phyloP scores from a whole-genome alignment of 1,139 yeast genomes.

The Kodamaea sp. region DNA sequence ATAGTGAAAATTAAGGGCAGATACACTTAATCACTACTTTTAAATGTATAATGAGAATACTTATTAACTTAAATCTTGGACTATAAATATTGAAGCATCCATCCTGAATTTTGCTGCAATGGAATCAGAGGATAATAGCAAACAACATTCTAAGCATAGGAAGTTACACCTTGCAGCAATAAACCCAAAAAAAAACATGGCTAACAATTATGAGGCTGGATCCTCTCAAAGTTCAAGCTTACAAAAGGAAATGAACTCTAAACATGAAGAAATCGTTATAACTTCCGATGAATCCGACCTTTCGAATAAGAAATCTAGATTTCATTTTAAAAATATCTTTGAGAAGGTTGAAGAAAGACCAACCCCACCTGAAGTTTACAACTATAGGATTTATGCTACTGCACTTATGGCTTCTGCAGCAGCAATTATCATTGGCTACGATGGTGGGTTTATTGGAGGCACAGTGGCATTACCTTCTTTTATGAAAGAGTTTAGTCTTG shows the following conservation, averaged over 20 bases:
- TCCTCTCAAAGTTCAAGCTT: too few species aligned
- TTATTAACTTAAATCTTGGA: too few species aligned
- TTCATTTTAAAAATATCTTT: constrained; percentile 24
- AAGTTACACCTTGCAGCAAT: too few species aligned
- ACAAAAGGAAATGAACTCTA: too few species aligned
- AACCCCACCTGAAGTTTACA: constrained; percentile 39
- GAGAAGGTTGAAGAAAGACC: constrained; percentile 38
- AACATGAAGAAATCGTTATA: too few species aligned
- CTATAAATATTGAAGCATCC: too few species aligned
- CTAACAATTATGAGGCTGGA: too few species aligned
- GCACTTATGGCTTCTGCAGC: constrained; percentile 42
- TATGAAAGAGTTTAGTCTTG: constrained; percentile 33
- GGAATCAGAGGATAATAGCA: too few species aligned
- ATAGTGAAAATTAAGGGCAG: background rate
- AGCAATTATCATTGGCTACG: constrained; percentile 40
- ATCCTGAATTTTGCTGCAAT: too few species aligned
- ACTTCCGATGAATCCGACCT: background rate
- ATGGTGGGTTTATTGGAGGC: constrained; percentile 45
- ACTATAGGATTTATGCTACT: constrained; percentile 32
- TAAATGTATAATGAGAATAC: too few species aligned
- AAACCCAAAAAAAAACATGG: too few species aligned
- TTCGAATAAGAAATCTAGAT: constrained; percentile 1
- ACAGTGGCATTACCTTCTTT: constrained; percentile 39
- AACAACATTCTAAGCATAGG: too few species aligned
- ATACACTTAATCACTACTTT: background rate